Percentiles rank a stretch among this genome's conserved stretches.
phyloP scores from a whole-genome alignment of 805 yeast species.

The Hanseniaspora guilliermondii region DNA sequence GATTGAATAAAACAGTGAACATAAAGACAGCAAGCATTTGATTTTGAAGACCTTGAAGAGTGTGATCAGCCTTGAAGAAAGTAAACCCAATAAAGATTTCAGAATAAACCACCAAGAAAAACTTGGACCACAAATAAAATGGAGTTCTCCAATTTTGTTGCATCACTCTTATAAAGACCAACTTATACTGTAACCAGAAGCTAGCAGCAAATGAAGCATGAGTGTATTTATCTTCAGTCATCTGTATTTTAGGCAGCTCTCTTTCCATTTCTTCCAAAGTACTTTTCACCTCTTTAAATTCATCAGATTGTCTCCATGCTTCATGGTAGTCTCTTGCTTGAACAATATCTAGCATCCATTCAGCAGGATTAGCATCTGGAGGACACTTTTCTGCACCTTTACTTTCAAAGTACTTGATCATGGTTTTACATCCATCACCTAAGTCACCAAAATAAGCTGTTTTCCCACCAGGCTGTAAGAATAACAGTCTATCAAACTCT shows the following conservation, averaged over 20 bases:
- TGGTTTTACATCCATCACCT: conserved; percentile 41
- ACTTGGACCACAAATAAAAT: conserved; percentile 32
- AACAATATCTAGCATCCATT: conserved; percentile 52
- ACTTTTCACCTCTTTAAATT: conserved; percentile 28
- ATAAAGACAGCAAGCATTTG: conserved; percentile 30
- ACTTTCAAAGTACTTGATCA: conserved; percentile 50
- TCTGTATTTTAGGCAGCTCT: conserved; percentile 25
- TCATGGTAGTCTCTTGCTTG: conserved; percentile 40
- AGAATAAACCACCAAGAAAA: conserved; percentile 33
- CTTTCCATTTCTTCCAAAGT: conserved; percentile 40
- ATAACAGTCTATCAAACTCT: conserved; percentile 48
- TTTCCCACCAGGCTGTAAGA: conserved; percentile 54
- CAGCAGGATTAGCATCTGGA: conserved; percentile 51
- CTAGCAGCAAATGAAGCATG: conserved; percentile 19
- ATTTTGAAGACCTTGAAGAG: conserved; percentile 32
- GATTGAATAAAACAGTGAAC: conserved; percentile 30
- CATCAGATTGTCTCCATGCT: conserved; percentile 38
- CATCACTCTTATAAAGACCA: conserved; percentile 31
- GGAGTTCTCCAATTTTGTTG: conserved; percentile 36
- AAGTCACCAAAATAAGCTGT: conserved; percentile 62
- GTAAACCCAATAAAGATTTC: conserved; percentile 41
- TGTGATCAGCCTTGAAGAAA: conserved; percentile 40
- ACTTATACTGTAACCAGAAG: conserved; percentile 23
- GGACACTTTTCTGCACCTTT: conserved; percentile 54
- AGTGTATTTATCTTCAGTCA: conserved; percentile 18